Base-by-base conservation (phyloP, 306 rosid genomes). In the Cucurbita moschata region DNA sequence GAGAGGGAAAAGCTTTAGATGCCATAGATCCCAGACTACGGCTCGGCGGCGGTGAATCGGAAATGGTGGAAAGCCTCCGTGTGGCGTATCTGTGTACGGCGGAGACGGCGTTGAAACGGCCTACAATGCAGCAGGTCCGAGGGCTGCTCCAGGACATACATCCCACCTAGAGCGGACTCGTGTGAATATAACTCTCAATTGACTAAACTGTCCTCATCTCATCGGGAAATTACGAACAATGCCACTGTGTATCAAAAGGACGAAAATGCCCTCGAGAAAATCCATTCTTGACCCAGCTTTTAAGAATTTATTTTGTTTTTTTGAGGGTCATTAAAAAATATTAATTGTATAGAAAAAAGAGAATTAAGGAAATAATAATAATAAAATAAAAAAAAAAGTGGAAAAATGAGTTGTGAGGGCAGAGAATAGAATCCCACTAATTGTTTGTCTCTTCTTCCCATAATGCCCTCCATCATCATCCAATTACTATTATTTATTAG, bases 1-100 rank as follows among this genome's bases (percentile, higher is more conserved):
- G 97, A 79, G 99, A 95, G 49, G 86, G 92, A 4, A 77, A 79
- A 3, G 89, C 81, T 0, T 77, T 65, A 26, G 79, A 81, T 14
- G 88, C 86, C 8, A 35, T 95, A 43, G 99, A 91, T 7, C 87
- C 85, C 56, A 86, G 86, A 58, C 40, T 95, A 18, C 43, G 64
- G 75, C 76, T 82, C 10, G 94, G 81, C 11, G 15, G 81, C 37
- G 82, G 68, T 52, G 95, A 81, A 0, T 70, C 75, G 76, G 99
- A 78, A 66, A 89, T 95, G 97, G 87, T 85, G 73, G 97, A 91
- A 86, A 78, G 88, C 56, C 96, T 95, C 78, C 91, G 97, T 62
- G 96, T 95, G 0, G 99, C 91, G 66, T 95, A 91, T 54, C 77
- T 95, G 21, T 91, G 99, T 68, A 95, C 99, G 72, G 92, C 95